phyloP scores from a whole-genome alignment of 2,329 filamentous ascomycete species.

The Emydomyces testavorans region DNA sequence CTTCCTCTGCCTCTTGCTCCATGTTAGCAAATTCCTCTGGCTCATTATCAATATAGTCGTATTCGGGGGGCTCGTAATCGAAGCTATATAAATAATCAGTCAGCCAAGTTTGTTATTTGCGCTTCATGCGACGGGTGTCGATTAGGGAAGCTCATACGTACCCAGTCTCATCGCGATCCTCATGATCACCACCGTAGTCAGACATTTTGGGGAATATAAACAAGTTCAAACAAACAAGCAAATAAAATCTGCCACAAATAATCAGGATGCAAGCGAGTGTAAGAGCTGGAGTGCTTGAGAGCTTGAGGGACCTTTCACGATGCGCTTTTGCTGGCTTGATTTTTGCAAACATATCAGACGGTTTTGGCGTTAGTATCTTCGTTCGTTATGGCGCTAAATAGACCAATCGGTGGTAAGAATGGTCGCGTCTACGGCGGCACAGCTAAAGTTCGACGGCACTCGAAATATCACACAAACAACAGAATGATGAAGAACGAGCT shows the following conservation, averaged over 20 bases:
- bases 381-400: conserved; percentile 1
- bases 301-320: not conserved
- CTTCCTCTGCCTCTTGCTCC: conserved; percentile 44
- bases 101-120: not conserved
- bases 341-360: conserved; percentile 12
- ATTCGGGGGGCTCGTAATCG: conserved; percentile 48
- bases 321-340: not conserved
- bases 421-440: conserved; percentile 6
- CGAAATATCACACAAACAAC: conserved; percentile 12
- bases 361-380: not conserved
- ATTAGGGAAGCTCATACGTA: conserved; percentile 31
- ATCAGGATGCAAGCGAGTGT: not conserved
- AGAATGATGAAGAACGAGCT: not conserved
- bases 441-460: conserved; percentile 8
- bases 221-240: conserved; percentile 11
- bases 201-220: conserved; percentile 46
- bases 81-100: conserved; percentile 23
- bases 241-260: no score
- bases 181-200: conserved; percentile 57
- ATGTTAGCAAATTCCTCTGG: conserved; percentile 47
- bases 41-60: conserved; percentile 56
- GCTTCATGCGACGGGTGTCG: not conserved
- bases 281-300: not conserved
- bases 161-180: conserved; percentile 49
- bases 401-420: not conserved